Percentiles rank a stretch among this genome's conserved stretches.
Conservation (phyloP, 768 basidiomycete species). For the Hypsizygus marmoreus region DNA sequence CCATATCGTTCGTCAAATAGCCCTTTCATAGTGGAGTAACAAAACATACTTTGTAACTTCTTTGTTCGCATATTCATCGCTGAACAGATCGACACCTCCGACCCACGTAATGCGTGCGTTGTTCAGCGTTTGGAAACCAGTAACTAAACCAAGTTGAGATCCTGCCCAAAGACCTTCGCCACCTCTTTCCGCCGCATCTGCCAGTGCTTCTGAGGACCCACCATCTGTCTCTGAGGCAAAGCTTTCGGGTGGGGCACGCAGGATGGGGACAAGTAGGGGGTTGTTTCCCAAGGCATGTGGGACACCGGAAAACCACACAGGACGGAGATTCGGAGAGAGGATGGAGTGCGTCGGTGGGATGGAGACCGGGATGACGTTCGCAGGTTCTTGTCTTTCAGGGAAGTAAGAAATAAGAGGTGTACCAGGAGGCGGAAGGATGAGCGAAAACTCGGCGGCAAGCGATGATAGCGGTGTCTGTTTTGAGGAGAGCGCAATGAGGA, state of each 20-base stretch:
- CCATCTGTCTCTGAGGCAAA: conserved; percentile 74
- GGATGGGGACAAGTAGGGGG: conserved; percentile 81
- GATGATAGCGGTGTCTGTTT: conserved; percentile 73
- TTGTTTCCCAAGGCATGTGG: conserved; percentile 67
- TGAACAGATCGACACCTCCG: conserved; percentile 80
- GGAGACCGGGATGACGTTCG: conserved; percentile 66
- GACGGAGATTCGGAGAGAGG: conserved; percentile 48
- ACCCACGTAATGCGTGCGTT: conserved; percentile 80
- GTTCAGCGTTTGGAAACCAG: conserved; percentile 84
- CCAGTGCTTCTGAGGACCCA: conserved; percentile 61
- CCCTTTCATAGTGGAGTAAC: no score
- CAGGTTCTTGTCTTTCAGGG: conserved; percentile 65
- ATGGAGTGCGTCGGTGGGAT: conserved; percentile 44
- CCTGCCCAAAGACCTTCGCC: conserved; percentile 88
- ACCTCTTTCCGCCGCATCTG: conserved; percentile 71
- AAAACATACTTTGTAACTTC: conserved; percentile 58
- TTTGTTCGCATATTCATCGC: conserved; percentile 71
- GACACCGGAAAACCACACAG: conserved; percentile 78
- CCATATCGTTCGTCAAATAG: no score
- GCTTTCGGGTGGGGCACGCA: conserved; percentile 74
- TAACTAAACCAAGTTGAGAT: conserved; percentile 71
- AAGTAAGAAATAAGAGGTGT: conserved; percentile 87
- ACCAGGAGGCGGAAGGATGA: conserved; percentile 84
- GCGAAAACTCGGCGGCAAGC: conserved; percentile 88
- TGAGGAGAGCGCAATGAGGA: conserved; percentile 80